phyloP scores from a whole-genome alignment of 768 basidiomycete genomes.

The Nidularia sp. region DNA sequence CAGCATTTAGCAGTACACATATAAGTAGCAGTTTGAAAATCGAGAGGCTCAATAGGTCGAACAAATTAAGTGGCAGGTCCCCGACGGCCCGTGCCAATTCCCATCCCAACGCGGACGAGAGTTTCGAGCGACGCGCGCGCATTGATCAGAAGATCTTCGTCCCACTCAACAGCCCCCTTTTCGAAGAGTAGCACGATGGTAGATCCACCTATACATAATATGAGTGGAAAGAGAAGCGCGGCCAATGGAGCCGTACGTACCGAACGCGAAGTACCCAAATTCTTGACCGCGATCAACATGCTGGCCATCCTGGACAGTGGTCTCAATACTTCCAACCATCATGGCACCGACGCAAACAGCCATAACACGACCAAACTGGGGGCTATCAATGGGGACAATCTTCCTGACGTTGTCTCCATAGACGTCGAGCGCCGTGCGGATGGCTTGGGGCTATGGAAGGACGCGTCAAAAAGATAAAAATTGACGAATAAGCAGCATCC shows the following conservation, averaged over 20 bases:
- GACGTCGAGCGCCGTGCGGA: slow-evolving; percentile 85
- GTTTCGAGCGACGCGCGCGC: slow-evolving; percentile 87
- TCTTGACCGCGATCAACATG: slow-evolving; percentile 81
- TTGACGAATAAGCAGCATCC: slow-evolving; percentile 15
- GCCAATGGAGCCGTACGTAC: slow-evolving; percentile 36
- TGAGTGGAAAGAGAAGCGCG: neutral
- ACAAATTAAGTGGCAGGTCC: neutral
- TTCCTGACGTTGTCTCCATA: slow-evolving; percentile 94
- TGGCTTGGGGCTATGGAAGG: slow-evolving; percentile 74
- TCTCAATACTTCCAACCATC: slow-evolving; percentile 92
- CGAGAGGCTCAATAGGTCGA: too few relatives aligned
- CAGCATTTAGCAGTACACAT: too few relatives aligned
- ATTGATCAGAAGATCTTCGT: slow-evolving; percentile 85
- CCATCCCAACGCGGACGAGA: slow-evolving; percentile 83
- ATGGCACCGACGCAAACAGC: slow-evolving; percentile 90
- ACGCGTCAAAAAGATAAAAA: neutral
- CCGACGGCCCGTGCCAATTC: slow-evolving; percentile 48
- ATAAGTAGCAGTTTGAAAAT: too few relatives aligned
- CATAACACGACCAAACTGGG: slow-evolving; percentile 89
- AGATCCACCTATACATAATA: slow-evolving; percentile 61
- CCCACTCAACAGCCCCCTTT: slow-evolving; percentile 82
- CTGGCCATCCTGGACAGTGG: slow-evolving; percentile 84
- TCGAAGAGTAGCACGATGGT: slow-evolving; percentile 91
- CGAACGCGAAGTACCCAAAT: slow-evolving; percentile 93
- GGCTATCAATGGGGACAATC: slow-evolving; percentile 88